Conservation (phyloP, 1,284 basidiomycete genomes). For the Erythrobasidium hasegawianum region DNA sequence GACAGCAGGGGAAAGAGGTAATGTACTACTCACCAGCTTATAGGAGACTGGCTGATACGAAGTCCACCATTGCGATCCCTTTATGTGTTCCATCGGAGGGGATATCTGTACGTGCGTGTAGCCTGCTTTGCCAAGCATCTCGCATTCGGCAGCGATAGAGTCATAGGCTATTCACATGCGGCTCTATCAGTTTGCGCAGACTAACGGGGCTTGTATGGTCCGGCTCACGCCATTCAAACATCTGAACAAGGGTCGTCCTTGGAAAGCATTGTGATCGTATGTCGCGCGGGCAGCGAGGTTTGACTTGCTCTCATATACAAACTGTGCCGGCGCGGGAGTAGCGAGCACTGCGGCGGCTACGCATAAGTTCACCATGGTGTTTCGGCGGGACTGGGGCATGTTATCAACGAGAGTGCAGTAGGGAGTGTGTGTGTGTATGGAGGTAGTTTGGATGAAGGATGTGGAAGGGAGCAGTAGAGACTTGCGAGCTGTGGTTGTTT, state of each 20-base stretch:
- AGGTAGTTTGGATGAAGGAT: too few species aligned
- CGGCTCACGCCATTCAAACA: slow-evolving; percentile 5
- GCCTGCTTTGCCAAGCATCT: not conserved
- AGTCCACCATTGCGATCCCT: not conserved
- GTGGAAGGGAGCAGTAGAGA: too few species aligned
- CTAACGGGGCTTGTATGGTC: not conserved
- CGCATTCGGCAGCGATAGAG: slow-evolving; percentile 1
- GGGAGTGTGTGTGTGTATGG: too few species aligned
- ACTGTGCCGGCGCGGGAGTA: too few species aligned
- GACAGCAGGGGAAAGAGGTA: not conserved
- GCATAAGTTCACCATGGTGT: too few species aligned
- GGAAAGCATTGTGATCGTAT: too few species aligned
- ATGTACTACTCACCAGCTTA: not conserved
- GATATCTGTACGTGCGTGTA: slow-evolving; percentile 5
- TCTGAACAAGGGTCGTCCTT: not conserved
- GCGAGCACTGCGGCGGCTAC: too few species aligned
- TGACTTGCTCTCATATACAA: too few species aligned
- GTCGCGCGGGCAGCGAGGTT: too few species aligned
- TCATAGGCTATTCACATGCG: not conserved
- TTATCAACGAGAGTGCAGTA: too few species aligned
- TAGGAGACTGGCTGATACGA: slow-evolving; percentile 6
- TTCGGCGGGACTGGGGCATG: too few species aligned
- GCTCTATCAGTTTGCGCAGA: not conserved
- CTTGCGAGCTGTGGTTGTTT: too few species aligned
- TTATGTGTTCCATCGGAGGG: not conserved